Conservation (phyloP, 2,329 filamentous ascomycete species). For the Pseudogymnoascus sp. region DNA sequence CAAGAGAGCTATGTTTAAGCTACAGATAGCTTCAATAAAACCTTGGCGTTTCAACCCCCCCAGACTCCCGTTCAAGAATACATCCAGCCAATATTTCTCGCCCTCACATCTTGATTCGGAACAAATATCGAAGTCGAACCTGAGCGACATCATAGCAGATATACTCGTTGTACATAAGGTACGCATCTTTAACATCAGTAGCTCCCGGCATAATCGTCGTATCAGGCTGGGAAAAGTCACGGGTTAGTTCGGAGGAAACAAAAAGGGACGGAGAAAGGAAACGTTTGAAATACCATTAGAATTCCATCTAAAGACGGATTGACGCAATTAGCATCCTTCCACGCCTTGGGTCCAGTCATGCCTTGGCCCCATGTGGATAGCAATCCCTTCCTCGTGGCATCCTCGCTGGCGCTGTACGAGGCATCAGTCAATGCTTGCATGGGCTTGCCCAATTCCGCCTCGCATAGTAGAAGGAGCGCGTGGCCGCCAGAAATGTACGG, state of each 20-base stretch:
- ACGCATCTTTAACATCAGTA: slow-evolving; percentile 41
- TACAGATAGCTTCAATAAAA: not conserved
- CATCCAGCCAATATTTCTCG: not conserved
- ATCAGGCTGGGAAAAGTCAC: slow-evolving; percentile 42
- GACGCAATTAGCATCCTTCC: slow-evolving; percentile 69
- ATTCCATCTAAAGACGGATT: slow-evolving; percentile 60
- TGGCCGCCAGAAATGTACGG: slow-evolving; percentile 56
- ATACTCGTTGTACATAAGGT: slow-evolving; percentile 65
- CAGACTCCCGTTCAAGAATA: not conserved
- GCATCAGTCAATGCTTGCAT: slow-evolving; percentile 56
- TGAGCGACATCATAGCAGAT: slow-evolving; percentile 61
- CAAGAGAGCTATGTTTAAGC: not conserved
- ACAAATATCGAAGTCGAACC: slow-evolving; percentile 2
- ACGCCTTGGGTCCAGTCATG: slow-evolving; percentile 53
- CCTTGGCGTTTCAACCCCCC: no score
- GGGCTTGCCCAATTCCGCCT: slow-evolving; percentile 73
- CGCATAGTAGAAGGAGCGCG: slow-evolving; percentile 73
- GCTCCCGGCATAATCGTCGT: slow-evolving; percentile 37
- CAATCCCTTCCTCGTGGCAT: slow-evolving; percentile 53
- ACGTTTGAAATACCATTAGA: slow-evolving; percentile 53
- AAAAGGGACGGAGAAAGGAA: not conserved
- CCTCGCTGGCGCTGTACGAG: slow-evolving; percentile 57
- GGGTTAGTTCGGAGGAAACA: slow-evolving; percentile 9
- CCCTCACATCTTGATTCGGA: not conserved
- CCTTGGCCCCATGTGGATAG: slow-evolving; percentile 68